Evolutionary conservation across 2,329 filamentous ascomycete genomes (phyloP), one percentile per base, ranked within the genome.

Genomic region (Fusarium torulosum): DNA sequence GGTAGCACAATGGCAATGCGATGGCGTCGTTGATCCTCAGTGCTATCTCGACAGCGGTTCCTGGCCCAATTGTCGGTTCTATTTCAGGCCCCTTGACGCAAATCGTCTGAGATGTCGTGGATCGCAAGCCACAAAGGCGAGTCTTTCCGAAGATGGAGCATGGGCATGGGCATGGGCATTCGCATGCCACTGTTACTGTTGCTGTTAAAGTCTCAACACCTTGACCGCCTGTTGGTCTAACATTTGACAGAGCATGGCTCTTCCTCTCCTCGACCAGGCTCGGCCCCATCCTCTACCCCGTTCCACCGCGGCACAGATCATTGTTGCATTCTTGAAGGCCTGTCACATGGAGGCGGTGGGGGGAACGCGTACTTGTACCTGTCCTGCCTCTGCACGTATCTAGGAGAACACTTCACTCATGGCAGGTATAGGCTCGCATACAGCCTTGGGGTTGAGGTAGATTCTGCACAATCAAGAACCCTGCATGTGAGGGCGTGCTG

Each of bases 141-240:
- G 49, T 33, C 41, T 59, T 58, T 6, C 38, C 37, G 43, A 59
- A 41, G 21, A 56, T 58, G 60, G 53, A 41, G 35, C 35, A 46
- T 51, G 27, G 27, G 27, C 27, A 11, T 29, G 25, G 25, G 25
- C 9, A 7, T 25, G 25, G 25, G 25, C 25, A 25, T 25, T 25
- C 7, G 25, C 25, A 25, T 25, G 10, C 25, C 23, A 25, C 23
- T 27, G 27, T 27, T 9, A 27, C 27, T 10, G 27, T 27, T 27
- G 11, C 27, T 37, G 53, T 23, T 23, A 25, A 58, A 41, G 50
- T 53, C 49, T 60, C 27, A 49, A 46, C 47, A 66, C 29, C 59
- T 67, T 72, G 69, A 72, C 70, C 70, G 70, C 70, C 57, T 70
- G 62, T 72, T 72, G 67, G 57, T 67, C 44, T 49, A 59, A 29